Evolutionary conservation across 2,329 filamentous ascomycete species (phyloP).

Genomic region (Corynespora cassiicola): DNA sequence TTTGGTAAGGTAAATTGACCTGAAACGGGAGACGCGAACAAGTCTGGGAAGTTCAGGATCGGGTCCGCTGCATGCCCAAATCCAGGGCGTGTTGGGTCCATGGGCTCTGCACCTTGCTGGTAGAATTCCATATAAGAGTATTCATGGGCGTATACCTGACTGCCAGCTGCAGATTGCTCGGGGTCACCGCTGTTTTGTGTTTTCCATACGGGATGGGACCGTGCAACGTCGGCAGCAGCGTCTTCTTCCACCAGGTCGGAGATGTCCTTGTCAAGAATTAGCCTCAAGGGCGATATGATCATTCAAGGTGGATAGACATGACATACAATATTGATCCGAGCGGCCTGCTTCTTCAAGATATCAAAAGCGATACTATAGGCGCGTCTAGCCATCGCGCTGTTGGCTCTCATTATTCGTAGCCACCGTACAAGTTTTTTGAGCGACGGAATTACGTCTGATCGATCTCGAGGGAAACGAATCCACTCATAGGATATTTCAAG

Average conservation of each 20-base stretch:
- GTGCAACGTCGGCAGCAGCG: constrained; percentile 1
- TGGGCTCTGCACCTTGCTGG: too few relatives aligned
- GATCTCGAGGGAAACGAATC: constrained; percentile 25
- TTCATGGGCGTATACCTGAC: constrained; percentile 1
- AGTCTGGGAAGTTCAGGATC: constrained; percentile 12
- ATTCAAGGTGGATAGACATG: background rate
- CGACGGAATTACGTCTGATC: constrained; percentile 27
- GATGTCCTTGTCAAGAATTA: constrained; percentile 17
- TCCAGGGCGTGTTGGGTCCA: too few relatives aligned
- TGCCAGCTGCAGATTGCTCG: background rate
- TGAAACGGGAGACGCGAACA: constrained; percentile 4
- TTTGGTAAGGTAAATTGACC: constrained; percentile 7
- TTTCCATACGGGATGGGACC: too few relatives aligned
- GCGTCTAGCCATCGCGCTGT: constrained; percentile 35
- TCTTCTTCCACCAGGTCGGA: constrained; percentile 23
- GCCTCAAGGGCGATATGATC: background rate
- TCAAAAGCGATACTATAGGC: constrained; percentile 31
- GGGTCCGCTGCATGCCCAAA: too few relatives aligned
- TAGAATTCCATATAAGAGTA: background rate
- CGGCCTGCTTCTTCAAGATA: constrained; percentile 20
- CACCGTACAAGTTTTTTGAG: constrained; percentile 42
- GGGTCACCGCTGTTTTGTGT: too few relatives aligned
- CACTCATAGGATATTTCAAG: constrained; percentile 42
- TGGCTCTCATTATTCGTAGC: constrained; percentile 37
- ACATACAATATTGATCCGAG: constrained; percentile 15